These are phyloP conservation scores for Candida chilensis DNA, from an alignment of 805 yeast species.

Conservation along the genomic window DNA sequence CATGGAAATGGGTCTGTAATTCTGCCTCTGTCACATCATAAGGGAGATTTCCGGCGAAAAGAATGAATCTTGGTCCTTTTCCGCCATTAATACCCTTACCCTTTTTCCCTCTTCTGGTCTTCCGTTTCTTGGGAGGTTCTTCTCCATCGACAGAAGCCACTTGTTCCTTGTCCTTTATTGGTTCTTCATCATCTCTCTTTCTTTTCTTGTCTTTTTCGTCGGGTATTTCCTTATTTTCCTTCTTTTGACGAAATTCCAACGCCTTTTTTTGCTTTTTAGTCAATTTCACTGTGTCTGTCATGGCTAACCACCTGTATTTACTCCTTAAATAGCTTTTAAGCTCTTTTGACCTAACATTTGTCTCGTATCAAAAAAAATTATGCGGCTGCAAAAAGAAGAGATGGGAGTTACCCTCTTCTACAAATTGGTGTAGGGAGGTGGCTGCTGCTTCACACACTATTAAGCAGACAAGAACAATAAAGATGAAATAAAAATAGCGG, in stretches of 20 bases:
- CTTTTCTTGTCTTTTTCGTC: slow-evolving; percentile 9
- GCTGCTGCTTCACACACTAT: too few species aligned
- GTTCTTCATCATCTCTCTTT: slow-evolving; percentile 3
- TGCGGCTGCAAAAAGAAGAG: too few species aligned
- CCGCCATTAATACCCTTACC: slow-evolving; percentile 45
- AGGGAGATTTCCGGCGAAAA: slow-evolving; percentile 90
- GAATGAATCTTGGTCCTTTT: slow-evolving; percentile 58
- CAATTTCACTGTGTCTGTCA: slow-evolving; percentile 24
- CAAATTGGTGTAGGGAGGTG: too few species aligned
- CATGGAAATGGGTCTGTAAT: slow-evolving; percentile 62
- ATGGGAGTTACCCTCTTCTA: too few species aligned
- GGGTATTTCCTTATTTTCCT: slow-evolving; percentile 15
- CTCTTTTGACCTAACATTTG: too few species aligned
- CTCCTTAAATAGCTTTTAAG: too few species aligned
- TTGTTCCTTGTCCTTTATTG: slow-evolving; percentile 6
- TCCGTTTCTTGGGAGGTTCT: slow-evolving; percentile 50
- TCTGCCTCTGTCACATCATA: slow-evolving; percentile 57
- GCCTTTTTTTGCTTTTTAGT: slow-evolving; percentile 64
- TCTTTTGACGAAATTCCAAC: slow-evolving; percentile 40
- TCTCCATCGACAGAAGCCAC: slow-evolving; percentile 15
- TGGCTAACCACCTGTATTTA: too few species aligned
- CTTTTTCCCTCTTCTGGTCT: slow-evolving; percentile 72
- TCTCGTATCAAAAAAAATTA: too few species aligned
- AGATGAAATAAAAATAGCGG: too few species aligned
- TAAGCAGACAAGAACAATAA: too few species aligned